Conservation (phyloP, 352 stramenopile genomes). For the Albugo laibachii region DNA sequence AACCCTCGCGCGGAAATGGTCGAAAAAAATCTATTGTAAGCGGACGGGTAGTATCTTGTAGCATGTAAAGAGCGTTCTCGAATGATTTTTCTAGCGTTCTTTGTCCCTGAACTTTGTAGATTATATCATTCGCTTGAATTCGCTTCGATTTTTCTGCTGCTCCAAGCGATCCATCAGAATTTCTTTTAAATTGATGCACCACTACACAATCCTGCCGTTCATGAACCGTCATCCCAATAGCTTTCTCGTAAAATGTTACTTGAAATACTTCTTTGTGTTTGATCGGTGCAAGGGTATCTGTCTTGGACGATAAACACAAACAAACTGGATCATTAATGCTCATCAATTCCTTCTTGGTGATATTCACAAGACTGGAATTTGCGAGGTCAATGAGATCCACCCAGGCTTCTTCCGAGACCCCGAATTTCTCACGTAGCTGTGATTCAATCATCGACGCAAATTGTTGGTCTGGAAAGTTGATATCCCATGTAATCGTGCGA, state of each 20-base stretch:
- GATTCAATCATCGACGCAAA: conserved; percentile 65
- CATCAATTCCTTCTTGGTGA: conserved; percentile 51
- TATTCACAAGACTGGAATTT: conserved; percentile 66
- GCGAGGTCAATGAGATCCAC: conserved; percentile 69
- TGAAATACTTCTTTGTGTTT: conserved; percentile 67
- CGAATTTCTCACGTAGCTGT: conserved; percentile 50
- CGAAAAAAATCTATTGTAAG: conserved; percentile 71
- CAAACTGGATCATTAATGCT: conserved; percentile 30
- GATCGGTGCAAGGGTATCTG: conserved; percentile 57
- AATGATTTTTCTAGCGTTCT: conserved; percentile 58
- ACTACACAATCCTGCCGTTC: conserved; percentile 70
- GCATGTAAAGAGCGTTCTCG: conserved; percentile 71
- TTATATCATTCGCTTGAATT: conserved; percentile 55
- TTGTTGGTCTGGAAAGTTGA: conserved; percentile 54
- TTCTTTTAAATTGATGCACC: conserved; percentile 68
- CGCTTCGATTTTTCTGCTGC: conserved; percentile 29
- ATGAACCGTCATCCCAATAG: conserved; percentile 67
- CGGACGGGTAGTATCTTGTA: conserved; percentile 53
- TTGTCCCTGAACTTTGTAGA: conserved; percentile 71
- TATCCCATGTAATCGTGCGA: conserved; percentile 55
- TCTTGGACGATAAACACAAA: conserved; percentile 66
- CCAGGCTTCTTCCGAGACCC: conserved; percentile 69
- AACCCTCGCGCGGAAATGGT: conserved; percentile 44
- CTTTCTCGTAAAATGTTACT: conserved; percentile 40
- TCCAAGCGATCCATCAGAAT: conserved; percentile 22